A percentile compares a stretch with the other conserved stretches of the same genome.
phyloP scores from a whole-genome alignment of 441 rosid genomes.

The Erodium moschatum region DNA sequence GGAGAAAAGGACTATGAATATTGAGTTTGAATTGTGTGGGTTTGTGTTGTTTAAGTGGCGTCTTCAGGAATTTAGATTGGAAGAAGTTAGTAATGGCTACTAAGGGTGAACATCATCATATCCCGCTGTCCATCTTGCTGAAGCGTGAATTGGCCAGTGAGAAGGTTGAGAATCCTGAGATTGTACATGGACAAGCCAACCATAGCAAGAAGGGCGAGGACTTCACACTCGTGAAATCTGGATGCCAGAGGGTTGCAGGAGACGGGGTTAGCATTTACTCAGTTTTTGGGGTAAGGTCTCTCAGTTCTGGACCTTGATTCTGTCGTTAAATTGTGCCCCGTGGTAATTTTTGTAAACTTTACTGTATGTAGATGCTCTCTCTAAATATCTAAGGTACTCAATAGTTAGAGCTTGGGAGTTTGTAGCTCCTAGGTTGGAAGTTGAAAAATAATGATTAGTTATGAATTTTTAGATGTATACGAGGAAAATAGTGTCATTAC shows the following conservation, averaged over 20 bases:
- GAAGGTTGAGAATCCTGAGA: constrained; percentile 69
- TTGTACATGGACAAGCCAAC: constrained; percentile 63
- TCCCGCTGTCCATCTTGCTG: too few species aligned
- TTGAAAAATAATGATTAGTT: not conserved
- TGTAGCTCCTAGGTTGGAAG: not conserved
- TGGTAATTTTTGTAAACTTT: not conserved
- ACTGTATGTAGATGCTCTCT: not conserved
- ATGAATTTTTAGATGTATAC: not conserved
- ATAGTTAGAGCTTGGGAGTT: not conserved
- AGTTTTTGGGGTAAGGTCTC: constrained; percentile 60
- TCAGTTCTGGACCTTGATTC: not conserved
- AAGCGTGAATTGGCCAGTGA: constrained; percentile 83
- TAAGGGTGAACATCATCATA: constrained; percentile 52
- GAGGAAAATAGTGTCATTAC: not conserved
- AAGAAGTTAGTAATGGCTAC: constrained; percentile 33
- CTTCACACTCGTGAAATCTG: constrained; percentile 63
- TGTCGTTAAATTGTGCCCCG: constrained; percentile 1
- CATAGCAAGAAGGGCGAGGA: constrained; percentile 99
- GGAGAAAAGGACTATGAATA: not conserved
- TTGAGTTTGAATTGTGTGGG: not conserved
- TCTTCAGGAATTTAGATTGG: not conserved
- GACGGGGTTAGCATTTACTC: constrained; percentile 77
- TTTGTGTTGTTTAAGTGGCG: not conserved
- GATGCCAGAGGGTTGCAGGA: constrained; percentile 67
- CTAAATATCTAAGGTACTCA: too few species aligned